Base-by-base conservation (phyloP, 2,329 filamentous ascomycete species). In the Periconia sp. region DNA sequence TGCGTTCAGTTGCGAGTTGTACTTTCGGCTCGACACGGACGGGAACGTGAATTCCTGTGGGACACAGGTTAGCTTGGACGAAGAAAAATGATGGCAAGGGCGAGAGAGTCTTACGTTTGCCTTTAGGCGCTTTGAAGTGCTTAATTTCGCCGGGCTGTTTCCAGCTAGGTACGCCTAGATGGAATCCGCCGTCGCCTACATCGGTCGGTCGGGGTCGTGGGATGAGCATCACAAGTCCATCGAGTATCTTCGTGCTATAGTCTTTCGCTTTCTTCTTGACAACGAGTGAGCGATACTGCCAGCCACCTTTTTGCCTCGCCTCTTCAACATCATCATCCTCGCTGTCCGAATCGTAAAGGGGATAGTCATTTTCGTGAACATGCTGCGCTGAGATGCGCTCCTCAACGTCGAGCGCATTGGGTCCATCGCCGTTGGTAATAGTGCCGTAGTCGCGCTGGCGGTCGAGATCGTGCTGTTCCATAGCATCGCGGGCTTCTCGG, bases 21-120 rank as follows among this genome's bases (percentile, higher is more conserved):
- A 99, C 94, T 74, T 99, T 99, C 23, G 94, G 94, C 71, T 99
- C 94, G 23, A 99, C 92, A 35, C 94, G 85, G 41, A 97, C 87
- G 11, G 92, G 92, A 17, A 99, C 94, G 62, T 97, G 92, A 46
- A 99, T 97, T 69, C 89, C 89, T 70, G 25, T 4, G 16, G 2
- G 21, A 0, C n/a, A n/a, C n/a, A n/a, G 9, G 50, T 57, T 52
- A 59, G 49, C 16, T 32, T 5, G 18, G 18, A 5, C 16, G 33
- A 4, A 16, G 4, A 16, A 25, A 17, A 11, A 21, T 19, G 13
- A 24, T 16, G 28, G 31, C 22, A 22, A 18, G n/a, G n/a, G 16
- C 5, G 4, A 23, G n/a, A 13, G 12, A 3, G 25, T 59, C 66
- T 50, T 59, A 62, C 69, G 73, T 82, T 92, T 92, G 40, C 88